Evolutionary conservation across 2,329 filamentous ascomycete genomes (phyloP).

Genomic region (Neocatenulostroma microsporum): DNA sequence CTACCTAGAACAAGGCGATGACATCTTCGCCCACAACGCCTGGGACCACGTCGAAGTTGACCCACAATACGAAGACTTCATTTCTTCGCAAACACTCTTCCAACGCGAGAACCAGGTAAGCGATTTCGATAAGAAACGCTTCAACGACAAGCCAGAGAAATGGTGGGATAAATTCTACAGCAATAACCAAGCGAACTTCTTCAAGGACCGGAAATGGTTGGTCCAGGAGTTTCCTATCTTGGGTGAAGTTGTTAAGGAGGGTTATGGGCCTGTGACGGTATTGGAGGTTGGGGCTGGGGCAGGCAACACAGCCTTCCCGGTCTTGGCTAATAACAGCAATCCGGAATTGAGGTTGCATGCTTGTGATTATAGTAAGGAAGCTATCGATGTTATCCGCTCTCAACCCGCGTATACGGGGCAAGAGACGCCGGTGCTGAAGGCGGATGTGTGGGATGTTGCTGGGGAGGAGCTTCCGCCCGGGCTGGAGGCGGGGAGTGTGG

Average conservation of each 20-base stretch:
- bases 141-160: constrained; percentile 83
- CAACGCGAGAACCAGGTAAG: constrained; percentile 82
- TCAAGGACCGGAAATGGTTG: constrained; percentile 97
- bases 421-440: constrained; percentile 53
- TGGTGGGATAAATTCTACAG: constrained; percentile 99
- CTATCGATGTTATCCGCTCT: constrained; percentile 81
- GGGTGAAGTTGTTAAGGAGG: constrained; percentile 62
- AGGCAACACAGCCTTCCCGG: constrained; percentile 92
- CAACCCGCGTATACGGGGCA: constrained; percentile 65
- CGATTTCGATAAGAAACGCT: constrained; percentile 85
- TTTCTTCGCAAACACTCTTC: constrained; percentile 72
- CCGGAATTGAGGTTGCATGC: constrained; percentile 75
- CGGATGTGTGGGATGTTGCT: constrained; percentile 91
- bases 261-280: constrained; percentile 61
- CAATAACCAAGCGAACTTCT: constrained; percentile 95
- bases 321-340: constrained; percentile 78
- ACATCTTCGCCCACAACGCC: constrained; percentile 95
- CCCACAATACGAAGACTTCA: constrained; percentile 76
- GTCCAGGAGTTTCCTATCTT: constrained; percentile 91
- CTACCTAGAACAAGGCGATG: constrained; percentile 70
- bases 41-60: constrained; percentile 98
- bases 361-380: constrained; percentile 92
- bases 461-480: constrained; percentile 62
- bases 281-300: constrained; percentile 92
- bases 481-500: constrained; percentile 69